Evolutionary conservation across 106 monocot genomes (phyloP), one percentile per base, ranked within the genome.

Genomic region (Acorus gramineus): DNA sequence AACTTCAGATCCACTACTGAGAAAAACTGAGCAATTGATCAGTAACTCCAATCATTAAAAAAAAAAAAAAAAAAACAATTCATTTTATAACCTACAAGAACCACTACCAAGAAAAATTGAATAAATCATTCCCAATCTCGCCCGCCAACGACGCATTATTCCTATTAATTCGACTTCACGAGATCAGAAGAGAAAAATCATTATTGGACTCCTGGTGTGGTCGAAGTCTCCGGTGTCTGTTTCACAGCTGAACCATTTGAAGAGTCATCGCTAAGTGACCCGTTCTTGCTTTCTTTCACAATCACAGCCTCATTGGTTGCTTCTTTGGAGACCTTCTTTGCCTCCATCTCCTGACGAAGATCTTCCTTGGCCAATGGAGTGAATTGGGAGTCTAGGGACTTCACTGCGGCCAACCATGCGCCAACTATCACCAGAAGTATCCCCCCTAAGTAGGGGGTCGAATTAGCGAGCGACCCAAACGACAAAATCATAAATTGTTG

Each of bases 401-500:
- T 85, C 8, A 82, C 96, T 11, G 96, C 96, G 0, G 78, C 83
- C 11, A 96, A 46, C 96, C 96, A 96, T 52, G 96, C 83, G 14
- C 91, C 79, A 53, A 96, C 96, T 55, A 96, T 96, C 57, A 85
- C 79, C 56, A 96, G 78, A 28, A 96, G 79, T 56, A 96, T 88
- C 76, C 91, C 96, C 68, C 96, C 96, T n/a, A 96, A 83, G 61
- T 91, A 96, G 1, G 96, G 91, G 28, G 96, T 96, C 2, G 96
- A 96, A 66, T 88, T 85, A 8, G 96, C 91, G 6, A 96, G 91
- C 9, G 96, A 96, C 4, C 96, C 96, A 47, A 96, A 96, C 57
- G 91, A 70, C 66, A 96, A 69, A 48, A 96, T 96, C 96, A 96
- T 96, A 72, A 96, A 96, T 47, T 96, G 91, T 56, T 96, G 96